Evolutionary conservation across 345 rosid species (phyloP).

Genomic region (Balakata baccata): DNA sequence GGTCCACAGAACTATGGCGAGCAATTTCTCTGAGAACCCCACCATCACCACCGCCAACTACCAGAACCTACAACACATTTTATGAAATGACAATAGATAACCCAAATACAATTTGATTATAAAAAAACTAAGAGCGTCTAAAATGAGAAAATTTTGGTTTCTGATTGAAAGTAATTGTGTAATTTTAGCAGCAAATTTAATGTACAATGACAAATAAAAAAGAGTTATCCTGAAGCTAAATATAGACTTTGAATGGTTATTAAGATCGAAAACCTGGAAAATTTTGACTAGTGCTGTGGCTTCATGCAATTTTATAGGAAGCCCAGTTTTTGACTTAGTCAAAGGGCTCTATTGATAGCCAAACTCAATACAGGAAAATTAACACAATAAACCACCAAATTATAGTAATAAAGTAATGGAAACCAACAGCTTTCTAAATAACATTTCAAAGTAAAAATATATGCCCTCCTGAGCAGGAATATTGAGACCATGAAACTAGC

Average conservation of each 20-base stretch:
- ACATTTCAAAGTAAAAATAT: not conserved
- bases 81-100: slow-evolving; percentile 3
- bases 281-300: too few relatives aligned
- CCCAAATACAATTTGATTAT: not conserved
- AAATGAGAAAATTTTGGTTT: not conserved
- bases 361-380: not conserved
- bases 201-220: not conserved
- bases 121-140: not conserved
- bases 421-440: not conserved
- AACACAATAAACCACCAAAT: not conserved
- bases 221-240: too few relatives aligned
- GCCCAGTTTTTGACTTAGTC: not conserved
- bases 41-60: slow-evolving; percentile 99
- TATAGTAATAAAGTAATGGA: too few relatives aligned
- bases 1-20: slow-evolving; percentile 84
- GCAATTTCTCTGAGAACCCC: slow-evolving; percentile 91
- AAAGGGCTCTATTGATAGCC: not conserved
- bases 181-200: not conserved
- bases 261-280: too few relatives aligned
- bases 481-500: not conserved
- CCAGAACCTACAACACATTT: slow-evolving; percentile 60
- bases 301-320: not conserved
- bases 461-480: not conserved
- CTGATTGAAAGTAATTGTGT: not conserved
- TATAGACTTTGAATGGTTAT: too few relatives aligned